Base-by-base conservation (phyloP, 1,284 basidiomycete genomes). In the Gomphus sp. region DNA sequence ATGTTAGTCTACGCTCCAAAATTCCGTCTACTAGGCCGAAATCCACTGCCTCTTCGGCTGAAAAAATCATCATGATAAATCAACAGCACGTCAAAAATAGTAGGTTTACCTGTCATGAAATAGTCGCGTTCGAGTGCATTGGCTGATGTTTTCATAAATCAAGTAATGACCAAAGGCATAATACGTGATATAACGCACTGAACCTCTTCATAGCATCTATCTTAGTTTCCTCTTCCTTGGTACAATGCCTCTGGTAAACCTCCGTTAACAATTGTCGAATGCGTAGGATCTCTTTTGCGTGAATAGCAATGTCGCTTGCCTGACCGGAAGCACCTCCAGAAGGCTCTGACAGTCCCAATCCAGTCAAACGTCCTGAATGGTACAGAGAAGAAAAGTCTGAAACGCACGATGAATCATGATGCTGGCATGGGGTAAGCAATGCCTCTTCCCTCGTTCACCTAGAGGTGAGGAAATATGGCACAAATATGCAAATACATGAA, bases 351-450 rank as follows among this genome's bases (percentile, higher is more conserved):
- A 6, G 52, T 18, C n/a, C 56, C 59, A 51, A 58, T 56, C 53
- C 37, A 25, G 56, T 60, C 53, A 60, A 65, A 49, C 60, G 22
- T 22, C 59, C 60, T 60, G 44, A 45, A 34, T 33, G 44, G 60
- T 18, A 56, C 51, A 61, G 63, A 62, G 60, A 50, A 43, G 51
- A 48, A 51, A 54, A 91, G 70, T 60, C 52, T 45, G 51, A 48
- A 51, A 55, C 91, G 70, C 71, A 93, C 93, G 93, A 71, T 97
- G 93, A 56, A 97, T 97, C 93, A 97, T 97, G 65, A 97, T 92
- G 68, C 88, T 92, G 22, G 92, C 87, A 68, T 97, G 90, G 10
- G 92, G 92, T 52, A 97, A 79, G 64, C 89, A 89, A 68, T 92
- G 93, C 41, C 93, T 79, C 71, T 93, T 91, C 22, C 93, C 93